Base-by-base conservation (phyloP, 345 rosid genomes). In the Syzygium aqueum region DNA sequence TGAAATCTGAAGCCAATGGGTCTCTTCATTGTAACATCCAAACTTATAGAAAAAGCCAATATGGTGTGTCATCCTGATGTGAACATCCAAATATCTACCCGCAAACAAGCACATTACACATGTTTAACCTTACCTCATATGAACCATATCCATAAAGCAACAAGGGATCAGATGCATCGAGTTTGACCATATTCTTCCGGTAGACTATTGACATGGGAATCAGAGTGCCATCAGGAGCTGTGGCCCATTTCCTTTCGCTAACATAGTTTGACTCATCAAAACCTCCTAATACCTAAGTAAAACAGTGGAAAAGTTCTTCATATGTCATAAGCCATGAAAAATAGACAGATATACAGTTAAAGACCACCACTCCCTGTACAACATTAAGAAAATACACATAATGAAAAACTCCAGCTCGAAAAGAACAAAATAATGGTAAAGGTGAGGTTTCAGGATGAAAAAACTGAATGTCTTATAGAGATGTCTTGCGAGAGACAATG, bases 131-230 rank as follows among this genome's bases (percentile, higher is more conserved):
- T 94, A 97, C 99, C 99, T 95, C 98, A 88, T 97, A 97, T 53
- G 99, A 96, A 89, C 99, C 99, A 91, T 97, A 97, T 65, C 98
- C 99, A 87, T 96, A 93, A 49, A 97, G 98, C 89, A 94, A 89
- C 51, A 95, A 83, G 1, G 97, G 97, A 91, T 97, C 95, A 87
- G 98, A 93, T 25, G 97, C 98, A 91, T 97, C 97, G 37, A 96
- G 93, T 89, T 95, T 96, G 90, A 95, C 99, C 88, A 93, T 91
- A 52, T 93, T 89, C 90, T 93, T 96, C 89, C 86, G 92, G 67
- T 94, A 96, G 86, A 94, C 97, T 90, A 95, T 89, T 56, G 99
- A 96, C 87, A 97, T 88, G 86, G 99, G 99, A 92, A 97, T 91
- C 91, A 93, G 91, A 73, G 95, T 95, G 87, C 98, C 98, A 89